Base-by-base conservation (phyloP, 306 rosid species). In the Crataegus laevigata region DNA sequence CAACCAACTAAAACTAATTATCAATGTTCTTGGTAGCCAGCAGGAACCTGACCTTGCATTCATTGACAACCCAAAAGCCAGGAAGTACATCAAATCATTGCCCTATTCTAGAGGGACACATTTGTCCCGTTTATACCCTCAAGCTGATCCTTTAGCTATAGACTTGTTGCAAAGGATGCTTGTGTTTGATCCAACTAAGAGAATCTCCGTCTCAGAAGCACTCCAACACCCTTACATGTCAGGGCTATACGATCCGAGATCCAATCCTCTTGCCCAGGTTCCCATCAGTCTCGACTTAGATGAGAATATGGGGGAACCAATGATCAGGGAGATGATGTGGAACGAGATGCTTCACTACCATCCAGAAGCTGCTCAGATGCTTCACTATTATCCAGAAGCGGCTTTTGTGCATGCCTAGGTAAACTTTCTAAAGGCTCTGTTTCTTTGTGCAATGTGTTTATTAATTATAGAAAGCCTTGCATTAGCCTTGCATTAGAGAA, bases 291-390 rank as follows among this genome's bases (percentile, higher is more conserved):
- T 94, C 22, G 93, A 91, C 79, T 84, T 91, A 15, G 88, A 91
- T 28, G 96, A 89, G 75, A 75, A 66, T 40, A 80, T 83, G 78
- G 85, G 76, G 5, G 93, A 86, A 76, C 77, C 75, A 5, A 80
- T 79, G 78, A 90, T 91, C 34, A 84, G 96, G 78, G 94, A 91
- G 74, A 88, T 91, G 94, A 91, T 94, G 90, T 90, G 90, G 98
- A 78, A 72, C 50, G 96, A 94, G 84, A 91, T 90, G 85, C 82
- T 88, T 43, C 84, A 82, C 71, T 94, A 90, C 84, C 98, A 94
- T 77, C 94, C 94, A 1, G 90, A 88, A 79, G 88, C 83, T 78
- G 85, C 14, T 11, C 47, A 94, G 84, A 91, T 90, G 85, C 81
- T 88, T 36, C 84, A 83, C 71, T 94, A 89, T 82, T 97, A 94